A percentile compares a stretch with the other conserved stretches of the same genome.
Evolutionary conservation across 805 yeast species (phyloP).

Genomic region (Priceomyces haplophilus): DNA sequence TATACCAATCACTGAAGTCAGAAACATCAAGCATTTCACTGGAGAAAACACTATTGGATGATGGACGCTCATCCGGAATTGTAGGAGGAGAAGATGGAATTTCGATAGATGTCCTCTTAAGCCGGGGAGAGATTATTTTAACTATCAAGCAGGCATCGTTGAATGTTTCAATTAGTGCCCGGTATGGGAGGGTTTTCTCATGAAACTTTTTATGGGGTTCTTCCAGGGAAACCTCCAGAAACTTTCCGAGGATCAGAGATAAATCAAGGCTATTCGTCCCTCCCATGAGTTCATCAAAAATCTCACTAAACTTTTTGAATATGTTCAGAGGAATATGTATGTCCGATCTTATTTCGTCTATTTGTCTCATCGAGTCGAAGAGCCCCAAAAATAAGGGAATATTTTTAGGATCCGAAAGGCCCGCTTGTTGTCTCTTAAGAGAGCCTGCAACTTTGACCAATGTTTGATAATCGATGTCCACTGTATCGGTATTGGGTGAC

Average conservation of each 20-base stretch:
- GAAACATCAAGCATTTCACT: background rate
- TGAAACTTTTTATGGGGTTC: background rate
- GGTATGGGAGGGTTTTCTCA: background rate
- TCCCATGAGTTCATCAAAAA: background rate
- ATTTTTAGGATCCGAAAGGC: conserved; percentile 17
- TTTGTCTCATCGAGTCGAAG: conserved; percentile 11
- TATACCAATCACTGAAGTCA: conserved; percentile 4
- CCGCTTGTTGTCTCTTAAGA: conserved; percentile 13
- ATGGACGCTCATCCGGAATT: background rate
- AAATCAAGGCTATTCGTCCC: background rate
- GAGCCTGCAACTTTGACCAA: conserved; percentile 9
- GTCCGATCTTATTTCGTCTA: background rate
- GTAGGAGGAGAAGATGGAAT: background rate
- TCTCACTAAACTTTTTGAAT: background rate
- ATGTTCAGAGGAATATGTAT: background rate
- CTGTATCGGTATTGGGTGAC: background rate
- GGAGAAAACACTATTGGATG: background rate
- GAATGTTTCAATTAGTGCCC: background rate
- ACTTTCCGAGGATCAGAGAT: background rate
- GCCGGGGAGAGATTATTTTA: background rate
- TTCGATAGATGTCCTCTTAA: background rate
- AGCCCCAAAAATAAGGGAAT: conserved; percentile 15
- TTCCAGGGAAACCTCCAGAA: background rate
- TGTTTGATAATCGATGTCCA: conserved; percentile 5
- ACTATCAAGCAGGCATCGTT: background rate